phyloP scores from a whole-genome alignment of 352 stramenopile genomes.

The Nothophytophthora sp. region DNA sequence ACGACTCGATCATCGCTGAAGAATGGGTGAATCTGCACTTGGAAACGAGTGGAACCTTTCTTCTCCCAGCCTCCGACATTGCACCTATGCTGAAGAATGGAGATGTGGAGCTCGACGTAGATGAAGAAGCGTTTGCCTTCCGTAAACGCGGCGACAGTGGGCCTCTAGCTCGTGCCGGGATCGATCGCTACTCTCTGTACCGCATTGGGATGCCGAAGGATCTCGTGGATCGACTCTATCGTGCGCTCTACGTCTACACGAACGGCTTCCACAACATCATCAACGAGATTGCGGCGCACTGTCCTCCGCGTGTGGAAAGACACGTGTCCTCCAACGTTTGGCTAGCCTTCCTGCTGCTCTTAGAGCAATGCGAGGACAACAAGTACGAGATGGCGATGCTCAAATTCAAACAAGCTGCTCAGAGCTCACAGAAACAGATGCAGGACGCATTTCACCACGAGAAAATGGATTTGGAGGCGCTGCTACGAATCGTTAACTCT shows the following conservation, averaged over 20 bases:
- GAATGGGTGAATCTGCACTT: slow-evolving; percentile 83
- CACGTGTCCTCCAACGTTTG: slow-evolving; percentile 84
- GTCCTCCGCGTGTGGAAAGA: slow-evolving; percentile 58
- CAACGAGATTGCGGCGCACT: slow-evolving; percentile 76
- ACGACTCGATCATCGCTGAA: slow-evolving; percentile 74
- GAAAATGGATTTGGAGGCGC: slow-evolving; percentile 34
- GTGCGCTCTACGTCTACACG: slow-evolving; percentile 84
- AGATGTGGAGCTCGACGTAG: slow-evolving; percentile 34
- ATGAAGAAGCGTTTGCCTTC: slow-evolving; percentile 49
- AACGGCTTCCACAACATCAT: slow-evolving; percentile 87
- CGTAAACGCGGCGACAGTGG: slow-evolving; percentile 37
- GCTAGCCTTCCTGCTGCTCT: slow-evolving; percentile 70
- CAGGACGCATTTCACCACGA: slow-evolving; percentile 48
- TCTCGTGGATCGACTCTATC: slow-evolving; percentile 76
- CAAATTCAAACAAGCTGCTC: slow-evolving; percentile 78
- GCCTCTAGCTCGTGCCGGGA: slow-evolving; percentile 57
- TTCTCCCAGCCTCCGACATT: slow-evolving; percentile 56
- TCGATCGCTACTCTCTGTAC: slow-evolving; percentile 74
- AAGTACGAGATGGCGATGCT: slow-evolving; percentile 89
- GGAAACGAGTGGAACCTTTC: slow-evolving; percentile 49
- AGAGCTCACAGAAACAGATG: slow-evolving; percentile 53
- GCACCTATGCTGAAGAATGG: slow-evolving; percentile 32
- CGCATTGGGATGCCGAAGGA: slow-evolving; percentile 76
- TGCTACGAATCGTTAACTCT: slow-evolving; percentile 26
- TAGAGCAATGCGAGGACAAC: slow-evolving; percentile 79